Base-by-base conservation (phyloP, 208 protist genomes). In the Trichomonas tenax region DNA sequence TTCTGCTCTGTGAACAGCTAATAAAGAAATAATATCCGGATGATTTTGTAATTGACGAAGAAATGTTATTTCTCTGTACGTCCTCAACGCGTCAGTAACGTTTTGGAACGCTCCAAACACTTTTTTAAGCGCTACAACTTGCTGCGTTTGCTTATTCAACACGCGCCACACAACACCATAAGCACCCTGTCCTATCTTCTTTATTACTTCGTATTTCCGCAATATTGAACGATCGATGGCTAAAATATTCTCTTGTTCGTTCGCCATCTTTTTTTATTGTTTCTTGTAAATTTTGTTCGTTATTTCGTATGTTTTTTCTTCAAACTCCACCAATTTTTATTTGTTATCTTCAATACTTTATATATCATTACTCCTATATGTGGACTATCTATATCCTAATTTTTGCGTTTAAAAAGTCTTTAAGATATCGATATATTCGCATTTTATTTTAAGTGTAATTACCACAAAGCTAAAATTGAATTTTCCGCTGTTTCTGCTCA, bases 101-200 rank as follows among this genome's bases (percentile, higher is more conserved):
- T 98, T 98, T 95, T 98, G 97, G 49, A 98, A 98, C 6, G 98
- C 98, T 45, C 97, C 96, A 96, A 98, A 98, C 31, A 98, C 97
- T 96, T 98, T 98, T 96, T 98, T 98, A 0, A 98, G 45, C 44
- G 98, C 98, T 15, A 98, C 96, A 31, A 96, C 21, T 41, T 98
- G 49, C 38, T 96, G 63, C 23, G 96, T 97, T 41, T 96, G 96
- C 93, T 96, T 96, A 95, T 98, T 97, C 23, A 96, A 49, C 14
- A 97, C 97, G 44, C 97, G 97, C 97, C 97, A 98, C 0, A 98
- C 97, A 46, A 98, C 96, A 6, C 97, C 97, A 96, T 98, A 98
- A n/a, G 97, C 97, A 48, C 97, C 97, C 96, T 97, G 97, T n/a
- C 97, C 97, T 0, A 98, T 96, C 90, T 97, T 97, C 63, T 96